Evolutionary conservation across 176 grass and related monocot genomes (phyloP), one percentile per base, ranked within the genome.

Genomic region (Carex scoparia): DNA sequence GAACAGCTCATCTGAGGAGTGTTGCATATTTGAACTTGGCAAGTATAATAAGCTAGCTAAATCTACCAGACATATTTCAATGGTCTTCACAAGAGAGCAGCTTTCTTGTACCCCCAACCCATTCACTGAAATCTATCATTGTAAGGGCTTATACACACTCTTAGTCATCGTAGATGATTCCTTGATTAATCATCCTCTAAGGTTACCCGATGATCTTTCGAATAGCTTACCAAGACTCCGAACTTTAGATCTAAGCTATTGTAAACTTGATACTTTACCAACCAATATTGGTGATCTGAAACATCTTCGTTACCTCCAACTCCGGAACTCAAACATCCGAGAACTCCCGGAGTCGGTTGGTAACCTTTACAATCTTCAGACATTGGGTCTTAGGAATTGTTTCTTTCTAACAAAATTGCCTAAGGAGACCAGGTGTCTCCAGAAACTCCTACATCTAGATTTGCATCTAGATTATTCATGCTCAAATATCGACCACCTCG

Each of bases 271-370:
- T 2, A 1, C 8, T 13, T 80, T 90, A 48, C 91, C 91, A 65
- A 2, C 69, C 80, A 90, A 76, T 2, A 85, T 90, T 53, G 87
- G 82, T 27, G 0, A 89, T 71, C 1, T 93, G 16, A 90, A 59
- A 79, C 84, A 93, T 82, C 89, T 93, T 44, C 75, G 86, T 10
- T 93, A 79, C 33, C 86, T 93, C 14, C 91, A 90, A 64, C 37
- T 93, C 1, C 76, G 3, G 30, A 5, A 70, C 38, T 71, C 91
- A 84, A 90, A 84, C 8, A 88, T 93, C 37, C 84, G 1, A 66
- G 10, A 40, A 3, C 27, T 89, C 5, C 89, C 86, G 0, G 0
- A 89, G 0, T 85, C 88, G 31, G 23, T 89, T 2, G 11, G 84
- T 66, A 1, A 23, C 0, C 88, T 93, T 3, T 90, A 93, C 66